Base-by-base conservation (phyloP, 2,329 filamentous ascomycete genomes). In the Talaromyces sp. region DNA sequence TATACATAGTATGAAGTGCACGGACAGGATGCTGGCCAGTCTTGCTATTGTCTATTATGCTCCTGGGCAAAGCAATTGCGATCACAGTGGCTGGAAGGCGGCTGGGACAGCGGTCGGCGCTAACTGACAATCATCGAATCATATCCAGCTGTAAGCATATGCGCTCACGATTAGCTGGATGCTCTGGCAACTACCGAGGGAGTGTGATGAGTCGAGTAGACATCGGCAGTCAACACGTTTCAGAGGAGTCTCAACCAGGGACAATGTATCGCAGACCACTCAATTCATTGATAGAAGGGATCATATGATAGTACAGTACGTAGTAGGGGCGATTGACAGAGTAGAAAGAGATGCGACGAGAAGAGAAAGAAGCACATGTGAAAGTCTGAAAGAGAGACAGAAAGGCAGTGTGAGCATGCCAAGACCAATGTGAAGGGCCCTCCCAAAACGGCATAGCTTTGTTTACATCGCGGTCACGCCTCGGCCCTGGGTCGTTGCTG, bases 381-480 rank as follows among this genome's bases (percentile, higher is more conserved):
- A 61, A 57, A 57, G 21, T 7, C 12, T n/a, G n/a, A n/a, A n/a
- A n/a, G n/a, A n/a, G n/a, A n/a, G n/a, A 11, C 42, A 12, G 42
- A 44, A 44, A 14, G n/a, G n/a, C n/a, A n/a, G n/a, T n/a, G n/a
- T n/a, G 1, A 5, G 5, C 2, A 16, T n/a, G 54, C 33, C 33
- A 56, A 56, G 23, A 11, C 14, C 33, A 37, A 55, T 25, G 16
- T 21, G 16, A 28, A 18, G 1, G 12, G 12, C 2, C 1, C 1
- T 33, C 48, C 31, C 0, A 1, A 23, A 50, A 8, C 7, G n/a
- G 31, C 12, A 25, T 63, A 60, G 62, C 62, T 63, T 63, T 63
- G 62, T 63, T 63, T 57, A 63, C 62, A 58, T 62, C 60, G 60
- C 48, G 56, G 37, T 58, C 37, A 55, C 18, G 40, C 61, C 40